Evolutionary conservation across 495 filamentous ascomycete species (phyloP), one percentile per base, ranked within the genome.

Genomic region (Sordaria brevicollis): DNA sequence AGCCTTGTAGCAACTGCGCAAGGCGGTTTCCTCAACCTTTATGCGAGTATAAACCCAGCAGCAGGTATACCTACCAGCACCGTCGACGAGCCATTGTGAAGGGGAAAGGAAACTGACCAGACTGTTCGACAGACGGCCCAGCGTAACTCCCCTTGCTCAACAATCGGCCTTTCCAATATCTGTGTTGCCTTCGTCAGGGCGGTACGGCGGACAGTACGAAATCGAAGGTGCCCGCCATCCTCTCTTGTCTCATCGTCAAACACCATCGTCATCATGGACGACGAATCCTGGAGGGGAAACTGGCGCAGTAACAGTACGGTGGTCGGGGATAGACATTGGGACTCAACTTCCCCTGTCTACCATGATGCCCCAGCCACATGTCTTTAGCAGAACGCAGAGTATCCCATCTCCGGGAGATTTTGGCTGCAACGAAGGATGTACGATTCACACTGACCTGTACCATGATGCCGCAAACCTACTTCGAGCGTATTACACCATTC

Each of bases 1-100:
- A 76, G 29, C 80, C 80, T 38, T 81, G 80, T 72, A 78, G 73
- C 71, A 81, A 81, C 68, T 81, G 80, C 39, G 76, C 75, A 21
- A 74, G 80, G 35, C 70, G 80, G 31, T 81, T 81, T 54, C 80
- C 80, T 1, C 80, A 76, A 65, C 80, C 80, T 4, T 39, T 70
- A 3, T 81, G 80, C 72, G 79, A 81, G 71, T 81, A 81, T 70
- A 77, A 71, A 65, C 65, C 70, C 4, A 74, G 49, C 54, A 76
- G 54, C 72, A 80, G 76, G 79, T 78, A 67, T 19, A 62, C 25
- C 29, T 62, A 57, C 25, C 49, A 57, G 25, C 49, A 29, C 49
- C 49, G 33, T 15, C 25, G 17, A 15, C 8, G 9, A 29, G 25
- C 5, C 25, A 62, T 62, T 5, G 25, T 62, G 6, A 29, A 7